A percentile compares a stretch with the other conserved stretches of the same genome.
phyloP scores from a whole-genome alignment of 2,329 filamentous ascomycete species.

The Elsinoe ampelina region DNA sequence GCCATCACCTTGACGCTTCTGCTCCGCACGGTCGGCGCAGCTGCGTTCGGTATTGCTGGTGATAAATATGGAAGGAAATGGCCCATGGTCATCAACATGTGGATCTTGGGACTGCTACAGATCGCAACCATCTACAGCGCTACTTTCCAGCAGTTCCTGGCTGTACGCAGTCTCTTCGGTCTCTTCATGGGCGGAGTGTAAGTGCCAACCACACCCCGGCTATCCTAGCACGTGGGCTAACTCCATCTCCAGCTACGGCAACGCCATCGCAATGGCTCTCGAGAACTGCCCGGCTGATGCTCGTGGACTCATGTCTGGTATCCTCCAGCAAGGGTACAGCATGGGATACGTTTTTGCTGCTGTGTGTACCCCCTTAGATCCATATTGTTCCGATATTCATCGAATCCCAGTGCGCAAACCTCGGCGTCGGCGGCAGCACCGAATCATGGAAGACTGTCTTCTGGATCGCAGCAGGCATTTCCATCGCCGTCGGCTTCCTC shows the following conservation, averaged over 20 bases:
- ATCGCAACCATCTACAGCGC: constrained; percentile 67
- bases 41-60: constrained; percentile 64
- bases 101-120: constrained; percentile 60
- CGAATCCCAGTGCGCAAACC: constrained; percentile 47
- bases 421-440: constrained; percentile 56
- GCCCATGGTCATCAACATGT: constrained; percentile 72
- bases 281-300: constrained; percentile 62
- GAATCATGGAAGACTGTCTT: constrained; percentile 68
- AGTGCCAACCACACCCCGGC: neutral
- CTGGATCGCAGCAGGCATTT: constrained; percentile 60
- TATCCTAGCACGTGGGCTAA: neutral
- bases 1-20: constrained; percentile 69
- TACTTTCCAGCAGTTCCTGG: constrained; percentile 67
- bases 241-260: constrained; percentile 46
- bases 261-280: constrained; percentile 67
- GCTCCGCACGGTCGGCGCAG: constrained; percentile 64
- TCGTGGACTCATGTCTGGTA: constrained; percentile 71
- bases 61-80: constrained; percentile 76
- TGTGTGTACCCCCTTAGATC: too few relatives aligned
- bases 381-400: too few relatives aligned
- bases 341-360: constrained; percentile 73
- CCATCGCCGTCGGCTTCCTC: constrained; percentile 58
- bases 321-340: constrained; percentile 73
- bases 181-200: constrained; percentile 69
- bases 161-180: constrained; percentile 62